These are phyloP conservation scores for Juncus inflexus DNA, from an alignment of 176 grass and related monocot species.

Conservation along the genomic window DNA sequence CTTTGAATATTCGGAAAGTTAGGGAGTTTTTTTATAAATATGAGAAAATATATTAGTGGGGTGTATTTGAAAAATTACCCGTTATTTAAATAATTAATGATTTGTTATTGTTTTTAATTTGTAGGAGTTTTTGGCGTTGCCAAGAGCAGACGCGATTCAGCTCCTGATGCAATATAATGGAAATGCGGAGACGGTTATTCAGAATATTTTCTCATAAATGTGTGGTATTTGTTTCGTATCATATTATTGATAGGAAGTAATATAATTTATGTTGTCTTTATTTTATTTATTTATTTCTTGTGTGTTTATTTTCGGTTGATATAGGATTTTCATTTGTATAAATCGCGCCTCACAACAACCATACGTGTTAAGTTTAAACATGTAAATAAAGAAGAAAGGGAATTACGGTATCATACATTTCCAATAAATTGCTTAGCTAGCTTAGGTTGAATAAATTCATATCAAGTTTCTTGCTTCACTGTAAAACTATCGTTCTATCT, in stretches of 20 bases:
- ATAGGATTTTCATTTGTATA: constrained; percentile 1
- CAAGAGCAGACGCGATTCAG: constrained; percentile 85
- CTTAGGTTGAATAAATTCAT: background rate
- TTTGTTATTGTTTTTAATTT: background rate
- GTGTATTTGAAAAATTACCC: background rate
- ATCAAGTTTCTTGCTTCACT: background rate
- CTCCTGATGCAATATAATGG: constrained; percentile 83
- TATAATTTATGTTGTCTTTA: background rate
- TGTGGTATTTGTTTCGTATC: constrained; percentile 22
- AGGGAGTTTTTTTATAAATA: background rate
- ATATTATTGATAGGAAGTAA: constrained; percentile 2
- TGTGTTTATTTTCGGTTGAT: constrained; percentile 7
- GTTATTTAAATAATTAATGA: background rate
- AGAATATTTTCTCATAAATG: constrained; percentile 87
- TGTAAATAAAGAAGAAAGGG: background rate
- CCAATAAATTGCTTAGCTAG: background rate
- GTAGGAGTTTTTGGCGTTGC: constrained; percentile 96
- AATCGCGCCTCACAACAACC: no score
- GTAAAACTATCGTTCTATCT: no score
- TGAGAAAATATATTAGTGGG: background rate
- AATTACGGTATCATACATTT: background rate
- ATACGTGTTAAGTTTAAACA: no score
- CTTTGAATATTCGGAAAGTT: background rate
- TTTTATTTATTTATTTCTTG: constrained; percentile 3
- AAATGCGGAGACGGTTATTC: constrained; percentile 85